Evolutionary conservation across 345 rosid genomes (phyloP).

Genomic region (Eutrema japonicum): DNA sequence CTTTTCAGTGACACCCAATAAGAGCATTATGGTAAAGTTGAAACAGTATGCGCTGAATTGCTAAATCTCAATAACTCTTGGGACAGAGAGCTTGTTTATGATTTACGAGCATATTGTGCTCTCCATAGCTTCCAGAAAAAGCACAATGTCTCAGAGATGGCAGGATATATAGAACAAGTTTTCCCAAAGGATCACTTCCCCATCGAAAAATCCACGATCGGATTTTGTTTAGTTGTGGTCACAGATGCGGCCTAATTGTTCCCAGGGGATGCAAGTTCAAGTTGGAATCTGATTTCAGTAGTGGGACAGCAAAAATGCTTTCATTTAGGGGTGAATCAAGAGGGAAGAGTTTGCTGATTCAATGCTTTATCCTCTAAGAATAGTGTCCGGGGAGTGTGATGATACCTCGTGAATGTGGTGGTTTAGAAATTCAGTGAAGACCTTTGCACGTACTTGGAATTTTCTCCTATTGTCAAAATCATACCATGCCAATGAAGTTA

Average conservation of each 20-base stretch:
- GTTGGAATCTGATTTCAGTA: neutral
- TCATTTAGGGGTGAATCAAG: neutral
- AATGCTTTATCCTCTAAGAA: neutral
- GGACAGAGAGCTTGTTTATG: constrained; percentile 15
- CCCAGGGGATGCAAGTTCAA: neutral
- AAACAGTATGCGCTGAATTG: neutral
- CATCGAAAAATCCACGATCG: neutral
- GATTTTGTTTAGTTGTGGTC: neutral
- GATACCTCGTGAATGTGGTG: constrained; percentile 13
- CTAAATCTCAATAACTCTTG: constrained; percentile 1
- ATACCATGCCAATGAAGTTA: constrained; percentile 12
- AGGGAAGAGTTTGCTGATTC: neutral
- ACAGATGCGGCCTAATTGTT: neutral
- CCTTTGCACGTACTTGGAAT: constrained; percentile 20
- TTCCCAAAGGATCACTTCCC: neutral
- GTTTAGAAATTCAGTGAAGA: neutral
- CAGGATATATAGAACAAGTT: neutral
- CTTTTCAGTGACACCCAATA: constrained; percentile 64
- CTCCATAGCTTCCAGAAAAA: constrained; percentile 4
- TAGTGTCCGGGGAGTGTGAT: neutral
- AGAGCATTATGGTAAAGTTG: constrained; percentile 34
- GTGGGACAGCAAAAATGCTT: neutral
- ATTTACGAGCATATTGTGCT: constrained; percentile 3
- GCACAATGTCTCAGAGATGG: constrained; percentile 2
- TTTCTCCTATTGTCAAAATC: constrained; percentile 17